These are phyloP conservation scores for Metschnikowia vanudenii DNA, from an alignment of 805 yeast species.

Conservation along the genomic window DNA sequence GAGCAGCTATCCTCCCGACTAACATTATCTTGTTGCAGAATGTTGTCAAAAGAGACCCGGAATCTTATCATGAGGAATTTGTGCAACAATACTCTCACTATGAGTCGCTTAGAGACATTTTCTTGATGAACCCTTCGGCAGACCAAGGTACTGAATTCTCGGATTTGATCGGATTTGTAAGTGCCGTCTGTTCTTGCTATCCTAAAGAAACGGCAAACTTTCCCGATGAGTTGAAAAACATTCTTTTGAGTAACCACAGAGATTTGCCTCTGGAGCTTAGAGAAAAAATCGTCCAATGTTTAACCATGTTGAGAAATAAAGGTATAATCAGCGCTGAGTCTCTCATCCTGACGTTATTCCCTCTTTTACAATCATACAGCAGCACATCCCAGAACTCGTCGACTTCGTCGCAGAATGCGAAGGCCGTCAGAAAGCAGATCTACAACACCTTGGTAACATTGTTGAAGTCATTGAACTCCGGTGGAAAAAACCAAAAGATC, in stretches of 20 bases:
- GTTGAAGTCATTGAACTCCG: constrained; percentile 79
- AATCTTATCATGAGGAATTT: constrained; percentile 91
- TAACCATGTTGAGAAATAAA: constrained; percentile 88
- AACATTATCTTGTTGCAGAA: constrained; percentile 90
- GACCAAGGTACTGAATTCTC: constrained; percentile 53
- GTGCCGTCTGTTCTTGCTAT: constrained; percentile 88
- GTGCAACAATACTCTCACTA: constrained; percentile 90
- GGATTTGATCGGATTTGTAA: constrained; percentile 84
- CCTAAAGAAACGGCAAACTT: constrained; percentile 84
- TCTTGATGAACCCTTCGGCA: constrained; percentile 61
- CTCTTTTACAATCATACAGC: constrained; percentile 67
- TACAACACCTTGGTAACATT: constrained; percentile 76
- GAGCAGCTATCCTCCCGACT: constrained; percentile 91
- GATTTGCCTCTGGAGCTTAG: constrained; percentile 80
- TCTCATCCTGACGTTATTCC: constrained; percentile 84
- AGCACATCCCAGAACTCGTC: constrained; percentile 35
- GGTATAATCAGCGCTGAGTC: constrained; percentile 74
- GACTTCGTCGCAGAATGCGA: constrained; percentile 61
- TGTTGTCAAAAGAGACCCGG: constrained; percentile 90
- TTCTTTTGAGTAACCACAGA: constrained; percentile 73
- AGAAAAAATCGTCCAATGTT: constrained; percentile 86
- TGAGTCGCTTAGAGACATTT: constrained; percentile 85
- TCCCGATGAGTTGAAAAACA: constrained; percentile 73
- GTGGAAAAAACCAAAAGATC: constrained; percentile 85
- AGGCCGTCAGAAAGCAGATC: constrained; percentile 77